Evolutionary conservation across 148 eudicot species (phyloP), one percentile per base, ranked within the genome.

Genomic region (Silene latifolia): DNA sequence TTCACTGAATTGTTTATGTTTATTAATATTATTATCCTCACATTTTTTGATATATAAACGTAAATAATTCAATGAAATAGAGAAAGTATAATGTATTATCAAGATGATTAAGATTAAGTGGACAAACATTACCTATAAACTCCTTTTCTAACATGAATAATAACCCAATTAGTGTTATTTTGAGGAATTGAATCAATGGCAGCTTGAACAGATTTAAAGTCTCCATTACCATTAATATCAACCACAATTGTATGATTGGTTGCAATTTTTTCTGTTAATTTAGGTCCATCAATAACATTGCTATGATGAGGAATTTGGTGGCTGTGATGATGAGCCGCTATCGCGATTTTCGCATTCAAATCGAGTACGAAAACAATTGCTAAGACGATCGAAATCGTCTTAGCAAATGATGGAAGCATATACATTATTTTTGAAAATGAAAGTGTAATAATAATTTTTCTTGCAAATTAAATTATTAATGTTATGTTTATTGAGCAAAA

Each of bases 131-230:
- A 48, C 97, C 89, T 85, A 78, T 87, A 94, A 65, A 81, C 54
- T 57, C 98, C 97, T 84, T 86, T 91, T 39, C 80, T 84, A 39
- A 94, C 77, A 84, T 90, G 91, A 63, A 94, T 84, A 66, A 85
- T 68, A 27, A 94, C 78, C 98, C 98, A 94, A 24, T 88, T 73
- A 32, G 88, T 63, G 77, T 94, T 91, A 4, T 89, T 91, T 4
- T 83, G 79, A 7, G 98, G 97, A 61, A 94, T 87, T 0, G 91
- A 81, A 82, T 94, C 85, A 69, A 94, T 78, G 3, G 97, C 97
- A 17, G 82, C 90, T 83, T 94, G 98, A 69, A 94, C 77, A 13
- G 89, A 86, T 77, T 83, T 88, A 69, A 85, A 88, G 12, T 90
- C 84, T 4, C 96, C 95, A 0, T 82, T 59, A 10, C 98, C 98